These are phyloP conservation scores for Boletus edulis DNA, from an alignment of 768 basidiomycete genomes.

Conservation along the genomic window DNA sequence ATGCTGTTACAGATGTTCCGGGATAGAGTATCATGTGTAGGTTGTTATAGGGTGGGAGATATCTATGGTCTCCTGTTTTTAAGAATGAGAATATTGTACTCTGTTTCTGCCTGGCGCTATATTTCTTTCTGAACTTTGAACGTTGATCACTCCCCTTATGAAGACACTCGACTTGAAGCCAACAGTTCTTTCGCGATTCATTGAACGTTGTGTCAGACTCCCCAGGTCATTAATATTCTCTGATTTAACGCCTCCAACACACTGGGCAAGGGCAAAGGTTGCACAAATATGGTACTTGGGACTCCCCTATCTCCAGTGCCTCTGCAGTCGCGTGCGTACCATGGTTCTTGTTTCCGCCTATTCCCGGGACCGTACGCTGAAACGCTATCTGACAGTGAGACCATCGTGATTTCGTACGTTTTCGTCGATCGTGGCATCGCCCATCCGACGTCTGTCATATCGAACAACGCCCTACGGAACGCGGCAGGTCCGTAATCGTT, in stretches of 20 bases:
- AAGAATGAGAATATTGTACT: no score
- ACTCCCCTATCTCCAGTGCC: background rate
- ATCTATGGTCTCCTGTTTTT: no score
- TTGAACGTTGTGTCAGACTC: no score
- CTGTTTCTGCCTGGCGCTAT: no score
- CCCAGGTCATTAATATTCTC: background rate
- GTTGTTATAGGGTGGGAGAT: no score
- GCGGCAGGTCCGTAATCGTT: background rate
- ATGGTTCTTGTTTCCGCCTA: background rate
- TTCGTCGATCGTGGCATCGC: slow-evolving; percentile 1
- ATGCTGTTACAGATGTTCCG: no score
- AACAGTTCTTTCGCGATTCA: no score
- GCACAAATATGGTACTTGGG: background rate
- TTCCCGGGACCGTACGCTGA: background rate
- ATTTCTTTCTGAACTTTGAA: no score
- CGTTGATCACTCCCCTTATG: no score
- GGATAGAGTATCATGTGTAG: no score
- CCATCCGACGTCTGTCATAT: background rate
- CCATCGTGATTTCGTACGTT: background rate
- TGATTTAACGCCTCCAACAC: background rate
- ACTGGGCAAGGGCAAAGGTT: background rate
- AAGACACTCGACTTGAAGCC: no score
- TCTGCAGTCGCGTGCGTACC: background rate
- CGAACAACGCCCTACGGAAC: slow-evolving; percentile 1
- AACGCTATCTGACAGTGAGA: background rate